A percentile compares a stretch with the other conserved stretches of the same genome.
phyloP scores from a whole-genome alignment of 768 basidiomycete species.

The Mycena venus region DNA sequence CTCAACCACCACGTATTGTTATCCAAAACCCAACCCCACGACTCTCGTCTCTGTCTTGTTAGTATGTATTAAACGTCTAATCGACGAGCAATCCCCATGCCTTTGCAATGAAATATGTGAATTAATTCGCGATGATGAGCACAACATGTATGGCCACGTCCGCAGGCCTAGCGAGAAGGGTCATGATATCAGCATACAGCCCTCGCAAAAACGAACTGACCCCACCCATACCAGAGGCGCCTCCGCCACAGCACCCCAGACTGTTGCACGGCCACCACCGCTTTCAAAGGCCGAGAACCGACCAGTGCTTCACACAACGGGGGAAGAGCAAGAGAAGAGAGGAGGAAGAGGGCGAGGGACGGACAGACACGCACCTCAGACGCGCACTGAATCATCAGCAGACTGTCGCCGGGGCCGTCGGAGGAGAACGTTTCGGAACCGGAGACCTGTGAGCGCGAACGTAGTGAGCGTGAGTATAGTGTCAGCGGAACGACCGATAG shows the following conservation, averaged over 20 bases:
- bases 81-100: not conserved
- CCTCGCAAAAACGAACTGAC: constrained; percentile 44
- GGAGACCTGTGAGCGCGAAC: constrained; percentile 1
- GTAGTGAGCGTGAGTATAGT: too few relatives aligned
- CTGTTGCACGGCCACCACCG: constrained; percentile 79
- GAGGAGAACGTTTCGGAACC: constrained; percentile 28
- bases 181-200: constrained; percentile 78
- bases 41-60: constrained; percentile 13
- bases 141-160: constrained; percentile 43
- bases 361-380: constrained; percentile 28
- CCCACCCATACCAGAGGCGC: constrained; percentile 57
- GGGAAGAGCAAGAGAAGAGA: too few relatives aligned
- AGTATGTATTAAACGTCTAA: constrained; percentile 24
- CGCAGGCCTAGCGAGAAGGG: constrained; percentile 61
- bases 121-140: too few relatives aligned
- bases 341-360: too few relatives aligned
- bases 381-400: constrained; percentile 21
- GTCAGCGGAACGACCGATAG: too few relatives aligned
- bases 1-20: constrained; percentile 20
- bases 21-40: not conserved
- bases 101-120: constrained; percentile 1
- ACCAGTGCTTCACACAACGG: constrained; percentile 76
- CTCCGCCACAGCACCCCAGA: constrained; percentile 76
- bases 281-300: constrained; percentile 74
- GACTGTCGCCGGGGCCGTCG: constrained; percentile 33